A percentile compares a stretch with the other conserved stretches of the same genome.
Evolutionary conservation across 768 basidiomycete genomes (phyloP).

Genomic region (Suillus clintonianus): DNA sequence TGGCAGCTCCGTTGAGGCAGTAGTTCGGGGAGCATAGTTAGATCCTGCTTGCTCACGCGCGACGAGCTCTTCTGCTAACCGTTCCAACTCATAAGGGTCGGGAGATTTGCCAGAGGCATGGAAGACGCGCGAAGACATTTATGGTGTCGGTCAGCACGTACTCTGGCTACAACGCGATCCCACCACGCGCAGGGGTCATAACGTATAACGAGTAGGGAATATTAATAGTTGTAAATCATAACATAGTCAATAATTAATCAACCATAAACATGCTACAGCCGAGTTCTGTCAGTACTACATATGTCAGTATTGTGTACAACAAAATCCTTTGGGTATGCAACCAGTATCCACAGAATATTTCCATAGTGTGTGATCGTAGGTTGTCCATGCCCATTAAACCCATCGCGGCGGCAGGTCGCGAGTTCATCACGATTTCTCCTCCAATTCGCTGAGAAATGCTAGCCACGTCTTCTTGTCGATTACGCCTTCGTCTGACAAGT

Average conservation of each 20-base stretch:
- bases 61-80: conserved; percentile 72
- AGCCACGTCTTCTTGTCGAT: conserved; percentile 97
- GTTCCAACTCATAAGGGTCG: conserved; percentile 70
- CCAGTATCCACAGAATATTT: neutral
- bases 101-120: neutral
- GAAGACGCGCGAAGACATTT: conserved; percentile 6
- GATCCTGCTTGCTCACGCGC: conserved; percentile 45
- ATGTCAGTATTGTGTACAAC: neutral
- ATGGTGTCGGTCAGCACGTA: neutral
- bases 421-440: conserved; percentile 45
- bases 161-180: neutral
- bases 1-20: conserved; percentile 48
- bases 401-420: neutral
- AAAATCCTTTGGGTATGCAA: neutral
- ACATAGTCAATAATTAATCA: neutral
- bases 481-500: conserved; percentile 72
- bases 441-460: conserved; percentile 76
- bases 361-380: neutral
- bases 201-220: no score
- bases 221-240: no score
- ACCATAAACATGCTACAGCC: neutral
- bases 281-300: neutral
- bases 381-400: neutral
- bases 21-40: conserved; percentile 7
- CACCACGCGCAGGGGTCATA: neutral